Evolutionary conservation across 305 asterid genomes (phyloP).

Genomic region (Rubia peregrina): DNA sequence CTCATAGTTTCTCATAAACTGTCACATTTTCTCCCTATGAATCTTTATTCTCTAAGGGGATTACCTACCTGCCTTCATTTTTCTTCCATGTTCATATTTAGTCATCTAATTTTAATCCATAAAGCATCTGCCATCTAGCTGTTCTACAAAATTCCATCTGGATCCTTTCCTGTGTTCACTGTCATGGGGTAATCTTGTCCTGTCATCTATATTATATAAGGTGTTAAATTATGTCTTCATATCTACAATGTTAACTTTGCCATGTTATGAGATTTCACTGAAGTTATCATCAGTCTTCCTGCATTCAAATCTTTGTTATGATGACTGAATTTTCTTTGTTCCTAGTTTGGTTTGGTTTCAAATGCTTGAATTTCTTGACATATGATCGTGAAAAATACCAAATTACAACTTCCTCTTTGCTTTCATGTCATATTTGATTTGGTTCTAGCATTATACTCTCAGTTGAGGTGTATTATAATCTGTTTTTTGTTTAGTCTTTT

Average conservation of each 20-base stretch:
- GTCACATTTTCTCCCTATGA: not conserved
- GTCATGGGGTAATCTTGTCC: not conserved
- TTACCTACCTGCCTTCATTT: not conserved
- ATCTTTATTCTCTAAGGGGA: not conserved
- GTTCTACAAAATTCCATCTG: not conserved
- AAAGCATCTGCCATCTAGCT: not conserved
- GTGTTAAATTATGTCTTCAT: not conserved
- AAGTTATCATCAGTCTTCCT: not conserved
- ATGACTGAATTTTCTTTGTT: not conserved
- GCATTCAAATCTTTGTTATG: not conserved
- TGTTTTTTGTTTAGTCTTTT: not conserved
- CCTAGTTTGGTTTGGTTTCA: not conserved
- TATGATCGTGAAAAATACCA: not conserved
- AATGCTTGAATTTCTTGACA: conserved; percentile 3
- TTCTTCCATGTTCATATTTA: not conserved
- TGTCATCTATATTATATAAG: not conserved
- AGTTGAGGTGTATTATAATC: not conserved
- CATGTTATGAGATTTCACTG: not conserved
- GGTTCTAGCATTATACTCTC: not conserved
- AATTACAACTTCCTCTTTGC: not conserved
- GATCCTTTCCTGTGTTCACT: not conserved
- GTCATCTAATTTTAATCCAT: not conserved
- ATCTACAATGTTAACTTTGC: not conserved
- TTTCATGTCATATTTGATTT: not conserved
- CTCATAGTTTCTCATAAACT: not conserved